Percentiles rank a stretch among this genome's conserved stretches.
phyloP scores from a whole-genome alignment of 352 stramenopile species.

The Phytophthora rubi region DNA sequence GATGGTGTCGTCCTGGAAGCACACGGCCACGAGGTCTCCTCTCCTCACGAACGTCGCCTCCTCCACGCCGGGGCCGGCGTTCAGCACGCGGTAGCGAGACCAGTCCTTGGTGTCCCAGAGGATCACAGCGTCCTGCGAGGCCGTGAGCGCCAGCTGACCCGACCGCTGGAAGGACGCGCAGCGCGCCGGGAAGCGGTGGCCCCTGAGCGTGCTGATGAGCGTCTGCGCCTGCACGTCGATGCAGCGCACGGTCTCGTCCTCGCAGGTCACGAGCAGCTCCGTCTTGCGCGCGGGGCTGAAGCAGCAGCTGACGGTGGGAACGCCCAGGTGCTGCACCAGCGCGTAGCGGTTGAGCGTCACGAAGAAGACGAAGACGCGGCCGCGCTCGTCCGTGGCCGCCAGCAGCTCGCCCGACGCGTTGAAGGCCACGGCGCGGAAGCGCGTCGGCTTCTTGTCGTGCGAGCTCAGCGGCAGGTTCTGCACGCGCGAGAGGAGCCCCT shows the following conservation, averaged over 20 bases:
- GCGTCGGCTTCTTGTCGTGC: constrained; percentile 54
- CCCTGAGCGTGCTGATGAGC: constrained; percentile 81
- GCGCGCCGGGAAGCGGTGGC: constrained; percentile 59
- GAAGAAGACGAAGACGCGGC: constrained; percentile 84
- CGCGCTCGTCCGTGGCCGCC: constrained; percentile 76
- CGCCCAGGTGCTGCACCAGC: constrained; percentile 74
- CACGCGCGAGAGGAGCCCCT: constrained; percentile 70
- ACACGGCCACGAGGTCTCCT: constrained; percentile 78
- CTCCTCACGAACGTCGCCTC: constrained; percentile 63
- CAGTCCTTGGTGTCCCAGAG: constrained; percentile 88
- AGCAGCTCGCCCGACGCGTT: constrained; percentile 70
- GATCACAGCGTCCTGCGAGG: constrained; percentile 80
- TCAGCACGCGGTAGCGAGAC: constrained; percentile 82
- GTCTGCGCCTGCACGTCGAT: constrained; percentile 79
- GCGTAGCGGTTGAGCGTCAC: constrained; percentile 77
- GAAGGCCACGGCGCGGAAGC: constrained; percentile 75
- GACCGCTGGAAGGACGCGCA: constrained; percentile 78
- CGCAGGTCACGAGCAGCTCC: constrained; percentile 85
- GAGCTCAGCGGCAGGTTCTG: constrained; percentile 72
- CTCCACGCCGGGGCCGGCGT: constrained; percentile 72
- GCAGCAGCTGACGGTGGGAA: constrained; percentile 61
- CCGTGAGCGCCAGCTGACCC: constrained; percentile 74
- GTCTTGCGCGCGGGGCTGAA: constrained; percentile 72
- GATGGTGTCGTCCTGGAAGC: constrained; percentile 84
- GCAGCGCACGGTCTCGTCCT: constrained; percentile 81